A percentile compares a stretch with the other conserved stretches of the same genome.
These are phyloP conservation scores for Oryza officinalis DNA, from an alignment of 176 grass and related monocot species.

Conservation along the genomic window DNA sequence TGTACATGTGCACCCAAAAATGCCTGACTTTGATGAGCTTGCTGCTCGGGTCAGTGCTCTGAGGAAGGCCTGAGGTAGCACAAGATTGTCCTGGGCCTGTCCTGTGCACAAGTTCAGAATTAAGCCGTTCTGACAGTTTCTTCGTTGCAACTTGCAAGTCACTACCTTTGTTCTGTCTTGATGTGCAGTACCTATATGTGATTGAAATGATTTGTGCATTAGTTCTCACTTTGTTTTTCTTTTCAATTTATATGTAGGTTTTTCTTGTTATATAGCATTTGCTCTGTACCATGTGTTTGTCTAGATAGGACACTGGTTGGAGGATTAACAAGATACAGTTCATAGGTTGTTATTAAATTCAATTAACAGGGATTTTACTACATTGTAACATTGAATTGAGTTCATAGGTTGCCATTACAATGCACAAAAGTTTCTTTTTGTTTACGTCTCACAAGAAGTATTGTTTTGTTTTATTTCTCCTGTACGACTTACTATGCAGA, in stretches of 20 bases:
- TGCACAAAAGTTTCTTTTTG: not conserved
- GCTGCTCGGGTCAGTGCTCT: constrained; percentile 56
- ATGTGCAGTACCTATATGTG: constrained; percentile 6
- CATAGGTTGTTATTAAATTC: constrained; percentile 26
- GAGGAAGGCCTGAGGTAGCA: constrained; percentile 45
- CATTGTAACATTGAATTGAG: not conserved
- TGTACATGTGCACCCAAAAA: constrained; percentile 55
- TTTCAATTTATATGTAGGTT: not conserved
- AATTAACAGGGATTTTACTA: constrained; percentile 16
- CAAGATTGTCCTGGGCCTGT: not conserved
- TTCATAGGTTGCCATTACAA: not conserved
- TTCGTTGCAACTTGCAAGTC: not conserved
- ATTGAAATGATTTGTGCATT: constrained; percentile 17
- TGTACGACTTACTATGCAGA: not conserved
- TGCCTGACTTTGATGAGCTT: constrained; percentile 64
- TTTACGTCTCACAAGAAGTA: not conserved
- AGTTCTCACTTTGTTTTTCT: not conserved
- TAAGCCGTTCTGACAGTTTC: not conserved
- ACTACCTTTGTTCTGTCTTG: constrained; percentile 8
- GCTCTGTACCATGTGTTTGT: constrained; percentile 16
- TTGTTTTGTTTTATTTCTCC: not conserved
- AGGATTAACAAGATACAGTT: constrained; percentile 24
- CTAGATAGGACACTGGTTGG: constrained; percentile 19
- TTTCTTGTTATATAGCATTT: constrained; percentile 7
- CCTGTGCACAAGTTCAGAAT: constrained; percentile 25